Evolutionary conservation across 331 rosid species (phyloP), one percentile per base, ranked within the genome.

Genomic region (Rhamnella rubrinervis): DNA sequence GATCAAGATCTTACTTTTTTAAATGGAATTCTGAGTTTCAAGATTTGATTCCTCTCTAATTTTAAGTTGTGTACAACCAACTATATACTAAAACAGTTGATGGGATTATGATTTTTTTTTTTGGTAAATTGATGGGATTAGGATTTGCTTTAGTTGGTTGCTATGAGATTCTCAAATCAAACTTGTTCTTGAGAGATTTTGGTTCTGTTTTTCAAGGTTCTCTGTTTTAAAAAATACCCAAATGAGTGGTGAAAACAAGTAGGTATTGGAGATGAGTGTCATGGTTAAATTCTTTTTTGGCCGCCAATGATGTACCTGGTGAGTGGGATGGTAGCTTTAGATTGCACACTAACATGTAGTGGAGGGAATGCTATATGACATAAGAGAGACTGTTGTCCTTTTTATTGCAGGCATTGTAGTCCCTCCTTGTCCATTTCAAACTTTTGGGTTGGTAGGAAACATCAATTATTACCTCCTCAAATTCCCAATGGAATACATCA

Each of bases 371-470:
- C 44, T 11, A n/a, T 7, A 53, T 60, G n/a, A 41, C 39, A 46
- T 39, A 67, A 67, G 81, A 56, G 68, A 75, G 76, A 53, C 20
- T 53, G 58, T 53, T 11, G 68, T 57, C 65, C 81, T 67, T 63
- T 80, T 53, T 53, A 18, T 51, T 49, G 61, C 57, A 57, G 59
- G 68, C 78, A 80, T 80, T 68, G 31, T 71, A 46, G 50, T 44
- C 55, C 75, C 44, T 26, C 75, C 69, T 47, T 72, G 63, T 70
- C 71, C 52, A 68, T 66, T 62, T 63, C 70, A 56, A 31, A 37
- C 69, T 55, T 67, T 63, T 74, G 63, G 66, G 75, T 59, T 75
- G 83, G 81, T 78, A 78, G 81, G 85, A 78, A 68, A 78, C 88
- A 78, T 60, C 72, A 67, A 81, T 77, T 60, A 65, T 80, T 68